Base-by-base conservation (phyloP, 2,329 filamentous ascomycete genomes). In the Sporothrix curviconia region DNA sequence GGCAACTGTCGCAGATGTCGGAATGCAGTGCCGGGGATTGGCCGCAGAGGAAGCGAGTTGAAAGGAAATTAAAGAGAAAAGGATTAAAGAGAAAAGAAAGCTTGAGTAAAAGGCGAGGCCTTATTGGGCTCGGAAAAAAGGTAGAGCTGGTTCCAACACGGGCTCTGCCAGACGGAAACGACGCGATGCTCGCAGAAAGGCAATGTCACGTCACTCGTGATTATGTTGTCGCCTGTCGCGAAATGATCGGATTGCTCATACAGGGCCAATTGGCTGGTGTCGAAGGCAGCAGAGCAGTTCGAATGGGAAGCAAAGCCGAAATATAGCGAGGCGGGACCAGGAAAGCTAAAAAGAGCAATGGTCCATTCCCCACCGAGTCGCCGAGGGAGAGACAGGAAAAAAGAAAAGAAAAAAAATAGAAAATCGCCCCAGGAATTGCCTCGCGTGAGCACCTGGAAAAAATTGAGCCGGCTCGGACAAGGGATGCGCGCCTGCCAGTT, bases 361-460 rank as follows among this genome's bases (percentile, higher is more conserved):
- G 8, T 8, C 49, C 34, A 39, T 39, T 39, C 22, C 47, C 37
- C 17, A 51, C 34, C 49, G 44, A 44, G 39, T 34, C 39, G 39
- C 39, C 17, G 37, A 43, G 39, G 39, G 39, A 36, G 14, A 37
- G 22, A 24, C 5, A 36, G 22, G 19, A 19, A 42, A 42, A 37
- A 32, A n/a, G 25, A 22, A 17, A n/a, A n/a, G n/a, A n/a, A n/a
- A n/a, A n/a, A n/a, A n/a, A n/a, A 6, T 39, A 17, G 50, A 32
- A 34, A 19, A 25, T 42, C 30, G 24, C 39, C 50, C 19, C 39
- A 54, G 39, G 51, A 54, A 54, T 54, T 44, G 51, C 51, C 50
- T 54, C 51, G 51, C 51, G 39, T 54, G 51, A 54, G 39, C 51
- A 54, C 25, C 36, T 43, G 39, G 51, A 54, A 54, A 54, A 54